Percentiles rank a stretch among this genome's conserved stretches.
Evolutionary conservation across 805 yeast genomes (phyloP).

Genomic region (Ogataea ganodermae): DNA sequence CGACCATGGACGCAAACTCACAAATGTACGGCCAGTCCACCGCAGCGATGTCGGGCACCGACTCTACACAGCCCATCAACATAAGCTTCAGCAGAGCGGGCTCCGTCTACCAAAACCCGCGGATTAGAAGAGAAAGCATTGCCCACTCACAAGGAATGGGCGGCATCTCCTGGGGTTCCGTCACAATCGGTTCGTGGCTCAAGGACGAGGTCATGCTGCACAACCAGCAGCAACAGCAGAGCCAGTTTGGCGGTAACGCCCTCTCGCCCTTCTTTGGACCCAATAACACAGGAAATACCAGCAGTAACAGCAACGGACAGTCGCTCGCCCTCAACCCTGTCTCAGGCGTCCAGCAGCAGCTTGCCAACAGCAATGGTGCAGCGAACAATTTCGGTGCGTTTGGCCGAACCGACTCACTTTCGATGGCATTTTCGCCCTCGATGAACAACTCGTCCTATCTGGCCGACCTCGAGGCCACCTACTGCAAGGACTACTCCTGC

Average conservation of each 20-base stretch:
- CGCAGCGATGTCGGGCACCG: conserved; percentile 36
- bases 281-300: conserved; percentile 5
- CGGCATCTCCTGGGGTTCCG: conserved; percentile 96
- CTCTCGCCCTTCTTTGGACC: conserved; percentile 28
- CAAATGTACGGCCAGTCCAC: conserved; percentile 32
- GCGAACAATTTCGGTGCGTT: conserved; percentile 25
- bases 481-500: conserved; percentile 94
- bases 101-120: conserved; percentile 43
- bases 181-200: conserved; percentile 93
- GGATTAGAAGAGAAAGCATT: conserved; percentile 82
- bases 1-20: conserved; percentile 11
- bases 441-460: conserved; percentile 74
- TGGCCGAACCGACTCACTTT: conserved; percentile 30
- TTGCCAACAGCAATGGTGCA: conserved; percentile 4
- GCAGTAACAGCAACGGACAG: neutral
- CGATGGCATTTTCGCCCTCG: conserved; percentile 59
- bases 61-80: conserved; percentile 40
- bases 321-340: neutral
- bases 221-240: conserved; percentile 24
- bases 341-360: conserved; percentile 1
- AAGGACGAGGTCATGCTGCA: conserved; percentile 84
- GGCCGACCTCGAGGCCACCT: conserved; percentile 92
- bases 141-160: conserved; percentile 99
- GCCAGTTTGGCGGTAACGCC: conserved; percentile 17
- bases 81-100: conserved; percentile 38